A percentile compares a stretch with the other conserved stretches of the same genome.
These are phyloP conservation scores for Wickerhamiella musiphila DNA, from an alignment of 805 yeast species.

Conservation along the genomic window DNA sequence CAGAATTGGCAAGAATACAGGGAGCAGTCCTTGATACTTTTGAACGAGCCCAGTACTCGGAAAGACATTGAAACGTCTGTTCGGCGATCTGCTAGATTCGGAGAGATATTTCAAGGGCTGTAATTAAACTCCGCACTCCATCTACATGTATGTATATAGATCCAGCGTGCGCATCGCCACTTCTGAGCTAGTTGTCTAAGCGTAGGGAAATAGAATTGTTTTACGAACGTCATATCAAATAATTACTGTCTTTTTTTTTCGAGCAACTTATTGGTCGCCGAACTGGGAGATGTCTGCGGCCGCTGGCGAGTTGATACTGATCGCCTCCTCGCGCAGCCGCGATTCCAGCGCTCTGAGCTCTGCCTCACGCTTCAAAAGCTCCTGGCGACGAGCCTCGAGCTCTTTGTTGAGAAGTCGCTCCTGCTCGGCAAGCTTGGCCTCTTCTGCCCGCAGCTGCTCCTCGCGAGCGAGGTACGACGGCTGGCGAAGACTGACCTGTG, in stretches of 20 bases:
- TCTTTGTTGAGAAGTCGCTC: conserved; percentile 85
- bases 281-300: conserved; percentile 2
- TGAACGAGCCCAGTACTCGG: too few relatives aligned
- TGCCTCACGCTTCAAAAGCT: conserved; percentile 65
- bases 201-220: too few relatives aligned
- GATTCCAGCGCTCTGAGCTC: conserved; percentile 72
- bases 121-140: too few relatives aligned
- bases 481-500: conserved; percentile 17
- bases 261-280: neutral
- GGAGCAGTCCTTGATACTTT: too few relatives aligned
- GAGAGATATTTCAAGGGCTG: too few relatives aligned
- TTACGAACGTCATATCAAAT: neutral
- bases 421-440: conserved; percentile 69
- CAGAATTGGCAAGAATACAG: too few relatives aligned
- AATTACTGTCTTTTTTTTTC: neutral
- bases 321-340: conserved; percentile 42
- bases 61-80: too few relatives aligned
- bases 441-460: conserved; percentile 77
- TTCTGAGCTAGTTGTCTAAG: too few relatives aligned
- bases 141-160: too few relatives aligned
- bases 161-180: too few relatives aligned
- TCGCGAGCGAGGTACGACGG: conserved; percentile 49
- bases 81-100: too few relatives aligned
- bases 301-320: conserved; percentile 5
- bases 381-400: conserved; percentile 61